Evolutionary conservation across 768 basidiomycete genomes (phyloP), one percentile per base, ranked within the genome.

Genomic region (Trametes elegans): DNA sequence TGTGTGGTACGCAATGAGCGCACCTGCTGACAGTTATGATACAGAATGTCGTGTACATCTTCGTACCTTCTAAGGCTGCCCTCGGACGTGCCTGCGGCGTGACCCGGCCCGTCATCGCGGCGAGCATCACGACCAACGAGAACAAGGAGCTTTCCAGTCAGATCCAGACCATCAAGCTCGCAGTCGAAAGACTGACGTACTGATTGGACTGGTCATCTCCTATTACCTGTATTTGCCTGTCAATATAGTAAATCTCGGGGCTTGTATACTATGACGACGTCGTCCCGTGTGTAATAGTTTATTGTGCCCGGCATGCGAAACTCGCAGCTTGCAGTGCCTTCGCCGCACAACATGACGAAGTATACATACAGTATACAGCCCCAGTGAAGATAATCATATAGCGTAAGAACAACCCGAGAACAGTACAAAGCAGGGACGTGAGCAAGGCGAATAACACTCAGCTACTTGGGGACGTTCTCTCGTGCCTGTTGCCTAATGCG

Each of bases 31-130:
- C 49, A n/a, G 47, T 29, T 21, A 42, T 27, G 46, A 43, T 53
- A n/a, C 60, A 92, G 93, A 97, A 96, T 76, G 94, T 96, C 44
- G 90, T 92, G 7, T 99, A 98, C 73, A 79, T 98, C 66, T 98
- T 98, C 73, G 79, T 99, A 42, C 93, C 90, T 24, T 90, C 87
- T 54, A 98, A 98, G 76, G 93, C 93, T 51, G 94, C 96, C 19
- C 80, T 99, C 29, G 97, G 95, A 26, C 85, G 96, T 48, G 95
- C 96, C 31, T 98, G 95, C 73, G 93, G 95, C 56, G 96, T 99
- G 39, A 88, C 93, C 28, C 78, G 97, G 54, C 90, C 94, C 24
- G 96, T 98, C 64, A 98, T 99, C 57, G 84, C 96, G 58, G 93
- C 90, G 27, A 94, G 91, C 65, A 87, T 98, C 59, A 98, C 93